Conservation (phyloP, 1,284 basidiomycete species). For the Moesziomyces aphidis region DNA sequence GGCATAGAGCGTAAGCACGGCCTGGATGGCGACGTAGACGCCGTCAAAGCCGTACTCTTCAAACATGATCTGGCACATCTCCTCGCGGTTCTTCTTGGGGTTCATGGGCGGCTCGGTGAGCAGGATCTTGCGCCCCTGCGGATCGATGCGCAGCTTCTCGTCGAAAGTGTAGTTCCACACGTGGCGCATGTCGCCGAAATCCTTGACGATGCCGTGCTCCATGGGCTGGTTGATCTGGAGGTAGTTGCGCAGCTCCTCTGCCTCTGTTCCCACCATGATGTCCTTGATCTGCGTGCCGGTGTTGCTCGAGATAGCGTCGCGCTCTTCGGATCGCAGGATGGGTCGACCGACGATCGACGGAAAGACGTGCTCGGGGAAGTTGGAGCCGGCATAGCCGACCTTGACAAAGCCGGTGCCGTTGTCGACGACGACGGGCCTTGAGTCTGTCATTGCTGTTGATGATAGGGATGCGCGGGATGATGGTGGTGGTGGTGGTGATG, state of each 20-base stretch:
- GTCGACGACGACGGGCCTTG: slow-evolving; percentile 87
- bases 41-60: slow-evolving; percentile 97
- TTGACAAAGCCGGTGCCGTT: slow-evolving; percentile 96
- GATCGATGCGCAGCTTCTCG: slow-evolving; percentile 91
- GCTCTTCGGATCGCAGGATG: slow-evolving; percentile 96
- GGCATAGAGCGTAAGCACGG: slow-evolving; percentile 95
- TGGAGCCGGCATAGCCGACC: slow-evolving; percentile 86
- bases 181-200: slow-evolving; percentile 99
- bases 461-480: slow-evolving; percentile 5
- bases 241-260: slow-evolving; percentile 91
- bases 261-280: slow-evolving; percentile 97
- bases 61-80: slow-evolving; percentile 99
- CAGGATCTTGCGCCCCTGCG: slow-evolving; percentile 87
- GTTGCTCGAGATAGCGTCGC: slow-evolving; percentile 74
- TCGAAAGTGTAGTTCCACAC: slow-evolving; percentile 99
- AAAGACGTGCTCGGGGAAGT: slow-evolving; percentile 99
- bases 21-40: slow-evolving; percentile 98
- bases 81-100: slow-evolving; percentile 89
- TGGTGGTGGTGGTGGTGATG: slow-evolving; percentile 2
- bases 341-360: slow-evolving; percentile 96
- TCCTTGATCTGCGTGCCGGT: slow-evolving; percentile 74
- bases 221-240: slow-evolving; percentile 97
- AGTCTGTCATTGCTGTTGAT: slow-evolving; percentile 58
- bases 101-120: slow-evolving; percentile 99
- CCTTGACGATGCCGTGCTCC: slow-evolving; percentile 98